Percentiles rank a stretch among this genome's conserved stretches.
Conservation (phyloP, 179 eudicot species). For the Nepenthes alata region DNA sequence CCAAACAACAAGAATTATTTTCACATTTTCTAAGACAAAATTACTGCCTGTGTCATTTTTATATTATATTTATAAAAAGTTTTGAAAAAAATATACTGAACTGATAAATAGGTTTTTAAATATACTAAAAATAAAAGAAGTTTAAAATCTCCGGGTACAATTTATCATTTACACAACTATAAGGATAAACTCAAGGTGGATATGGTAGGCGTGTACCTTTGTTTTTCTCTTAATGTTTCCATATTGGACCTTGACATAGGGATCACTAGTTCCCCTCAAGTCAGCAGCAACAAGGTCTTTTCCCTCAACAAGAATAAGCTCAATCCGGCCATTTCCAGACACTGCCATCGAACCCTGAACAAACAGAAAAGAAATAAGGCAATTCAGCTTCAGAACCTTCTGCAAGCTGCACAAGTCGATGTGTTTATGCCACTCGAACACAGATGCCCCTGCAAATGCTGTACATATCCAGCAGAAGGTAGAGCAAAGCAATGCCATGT, state of each 20-base stretch:
- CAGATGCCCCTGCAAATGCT: not conserved
- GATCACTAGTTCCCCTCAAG: slow-evolving; percentile 94
- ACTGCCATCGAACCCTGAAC: slow-evolving; percentile 27
- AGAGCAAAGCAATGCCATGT: no score
- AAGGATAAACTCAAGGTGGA: not conserved
- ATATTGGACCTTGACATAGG: slow-evolving; percentile 77
- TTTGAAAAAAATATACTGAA: no score
- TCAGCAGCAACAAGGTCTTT: slow-evolving; percentile 92
- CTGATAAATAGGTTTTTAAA: not conserved
- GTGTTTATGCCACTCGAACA: not conserved
- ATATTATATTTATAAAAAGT: no score
- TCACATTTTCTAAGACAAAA: no score
- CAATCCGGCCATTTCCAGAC: slow-evolving; percentile 55
- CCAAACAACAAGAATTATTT: no score
- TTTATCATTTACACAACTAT: no score
- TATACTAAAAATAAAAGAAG: not conserved
- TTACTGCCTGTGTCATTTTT: no score
- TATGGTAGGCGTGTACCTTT: slow-evolving; percentile 30
- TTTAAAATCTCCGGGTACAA: no score
- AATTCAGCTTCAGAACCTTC: not conserved
- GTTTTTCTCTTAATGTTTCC: slow-evolving; percentile 68
- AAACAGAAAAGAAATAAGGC: slow-evolving; percentile 3
- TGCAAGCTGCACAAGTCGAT: not conserved
- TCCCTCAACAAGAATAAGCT: slow-evolving; percentile 68
- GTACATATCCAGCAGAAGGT: not conserved